Base-by-base conservation (phyloP, 495 filamentous ascomycete genomes). In the Penicillium subrubescens region DNA sequence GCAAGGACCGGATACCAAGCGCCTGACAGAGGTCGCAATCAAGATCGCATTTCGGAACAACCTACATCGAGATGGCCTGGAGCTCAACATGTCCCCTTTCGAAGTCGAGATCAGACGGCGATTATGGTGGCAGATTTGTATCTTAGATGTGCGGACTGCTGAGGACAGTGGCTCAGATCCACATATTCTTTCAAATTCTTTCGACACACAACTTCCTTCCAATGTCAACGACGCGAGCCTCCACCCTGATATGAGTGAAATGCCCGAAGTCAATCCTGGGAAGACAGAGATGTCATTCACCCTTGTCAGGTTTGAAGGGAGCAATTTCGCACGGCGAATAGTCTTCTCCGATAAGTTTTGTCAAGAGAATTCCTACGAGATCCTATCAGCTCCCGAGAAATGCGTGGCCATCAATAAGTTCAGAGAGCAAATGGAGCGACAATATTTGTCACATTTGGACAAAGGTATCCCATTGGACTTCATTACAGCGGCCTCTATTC, bases 271-370 rank as follows among this genome's bases (percentile, higher is more conserved):
- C 17, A 77, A 84, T 7, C 61, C 64, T 1, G 87, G 83, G 7
- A 81, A 80, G 8, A 92, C 89, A n/a, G 91, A 93, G 55, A 92
- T 93, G 88, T 84, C 87, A 3, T 92, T 93, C 68, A 86, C 82
- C 53, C 75, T 94, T 10, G 84, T 87, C 14, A 78, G 86, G 4
- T 86, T 83, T 65, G 86, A 89, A 63, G 82, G 86, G 17, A 69
- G 71, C 19, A 65, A 69, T 48, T 72, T 72, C 35, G 65, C 71
- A 5, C 68, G 73, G 81, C 80, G 63, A 46, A 50, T 74, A 48
- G 51, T 71, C 8, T 70, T 75, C 63, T 70, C 59, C 5, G 62
- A 78, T 62, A 48, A 62, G 54, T 75, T 71, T 29, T 66, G 57
- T 35, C 50, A 50, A 33, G 50, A 61, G 19, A 73, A 75, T 48